phyloP scores from a whole-genome alignment of 805 yeast genomes.

The Pichia membranifaciens region DNA sequence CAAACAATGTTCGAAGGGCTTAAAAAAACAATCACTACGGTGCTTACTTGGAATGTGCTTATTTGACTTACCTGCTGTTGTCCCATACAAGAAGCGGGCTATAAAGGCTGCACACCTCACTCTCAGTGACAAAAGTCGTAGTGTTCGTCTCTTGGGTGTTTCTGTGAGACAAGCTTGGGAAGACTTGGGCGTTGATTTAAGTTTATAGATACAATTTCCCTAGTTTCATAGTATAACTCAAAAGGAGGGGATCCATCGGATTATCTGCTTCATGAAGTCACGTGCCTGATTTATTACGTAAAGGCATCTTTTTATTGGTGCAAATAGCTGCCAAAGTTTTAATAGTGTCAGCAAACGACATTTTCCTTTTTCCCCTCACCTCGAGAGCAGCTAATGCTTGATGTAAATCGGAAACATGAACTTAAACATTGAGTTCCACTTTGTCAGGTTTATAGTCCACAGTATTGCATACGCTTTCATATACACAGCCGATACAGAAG shows the following conservation, averaged over 20 bases:
- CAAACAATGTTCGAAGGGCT: background rate
- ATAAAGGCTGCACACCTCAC: slow-evolving; percentile 43
- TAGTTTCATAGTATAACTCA: no score
- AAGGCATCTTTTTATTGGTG: no score
- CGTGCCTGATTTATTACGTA: background rate
- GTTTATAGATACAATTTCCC: background rate
- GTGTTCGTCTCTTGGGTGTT: slow-evolving; percentile 68
- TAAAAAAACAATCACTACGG: slow-evolving; percentile 37
- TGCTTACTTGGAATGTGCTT: slow-evolving; percentile 45
- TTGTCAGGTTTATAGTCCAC: no score
- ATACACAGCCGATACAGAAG: background rate
- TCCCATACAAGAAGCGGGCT: slow-evolving; percentile 47
- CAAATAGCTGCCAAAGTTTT: background rate
- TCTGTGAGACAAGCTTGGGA: slow-evolving; percentile 74
- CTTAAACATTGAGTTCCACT: no score
- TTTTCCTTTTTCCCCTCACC: slow-evolving; percentile 5
- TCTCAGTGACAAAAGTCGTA: slow-evolving; percentile 70
- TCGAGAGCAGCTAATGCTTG: background rate
- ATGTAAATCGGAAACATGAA: no score
- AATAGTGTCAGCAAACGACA: background rate
- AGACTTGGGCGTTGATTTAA: slow-evolving; percentile 36
- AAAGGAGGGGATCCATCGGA: no score
- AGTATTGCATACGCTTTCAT: no score
- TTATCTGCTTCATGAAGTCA: background rate
- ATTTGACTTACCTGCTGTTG: slow-evolving; percentile 38